Evolutionary conservation across 352 stramenopile genomes (phyloP).

Genomic region (Globisporangium spinosum): DNA sequence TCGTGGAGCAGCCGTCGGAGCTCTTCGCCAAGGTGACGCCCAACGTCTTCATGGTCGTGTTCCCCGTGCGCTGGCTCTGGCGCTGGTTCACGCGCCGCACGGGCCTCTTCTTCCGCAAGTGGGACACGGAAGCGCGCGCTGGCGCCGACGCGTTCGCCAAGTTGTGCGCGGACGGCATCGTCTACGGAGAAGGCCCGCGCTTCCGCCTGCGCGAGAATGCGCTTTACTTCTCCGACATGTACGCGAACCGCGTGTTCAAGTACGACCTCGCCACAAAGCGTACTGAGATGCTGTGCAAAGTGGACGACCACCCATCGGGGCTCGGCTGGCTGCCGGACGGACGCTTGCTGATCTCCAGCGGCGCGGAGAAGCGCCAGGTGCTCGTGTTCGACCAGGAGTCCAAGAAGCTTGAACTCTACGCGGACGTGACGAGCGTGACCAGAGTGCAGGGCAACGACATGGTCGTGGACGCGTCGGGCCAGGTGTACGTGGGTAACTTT

Average conservation of each 20-base stretch:
- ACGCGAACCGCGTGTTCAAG: constrained; percentile 50
- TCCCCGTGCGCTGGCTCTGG: constrained; percentile 31
- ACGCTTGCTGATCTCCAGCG: constrained; percentile 48
- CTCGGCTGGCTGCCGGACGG: constrained; percentile 63
- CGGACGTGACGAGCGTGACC: constrained; percentile 47
- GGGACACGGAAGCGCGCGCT: constrained; percentile 12
- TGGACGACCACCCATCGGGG: constrained; percentile 47
- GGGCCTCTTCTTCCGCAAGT: constrained; percentile 10
- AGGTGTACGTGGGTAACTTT: constrained; percentile 61
- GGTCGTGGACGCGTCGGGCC: constrained; percentile 41
- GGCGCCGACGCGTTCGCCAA: constrained; percentile 31
- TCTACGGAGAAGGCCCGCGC: constrained; percentile 58
- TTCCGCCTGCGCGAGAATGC: constrained; percentile 46
- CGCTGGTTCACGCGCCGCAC: constrained; percentile 29
- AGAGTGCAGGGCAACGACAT: constrained; percentile 59
- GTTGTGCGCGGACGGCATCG: constrained; percentile 33
- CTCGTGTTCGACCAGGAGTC: constrained; percentile 36
- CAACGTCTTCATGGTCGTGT: constrained; percentile 17
- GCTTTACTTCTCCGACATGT: constrained; percentile 73
- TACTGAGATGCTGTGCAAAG: constrained; percentile 38
- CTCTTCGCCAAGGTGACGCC: constrained; percentile 26
- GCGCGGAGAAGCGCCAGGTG: constrained; percentile 43
- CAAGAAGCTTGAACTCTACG: constrained; percentile 37
- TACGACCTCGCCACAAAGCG: constrained; percentile 43
- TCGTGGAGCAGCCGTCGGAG: not conserved